Evolutionary conservation across 768 basidiomycete genomes (phyloP), one percentile per base, ranked within the genome.

Genomic region (Mycena galericulata): DNA sequence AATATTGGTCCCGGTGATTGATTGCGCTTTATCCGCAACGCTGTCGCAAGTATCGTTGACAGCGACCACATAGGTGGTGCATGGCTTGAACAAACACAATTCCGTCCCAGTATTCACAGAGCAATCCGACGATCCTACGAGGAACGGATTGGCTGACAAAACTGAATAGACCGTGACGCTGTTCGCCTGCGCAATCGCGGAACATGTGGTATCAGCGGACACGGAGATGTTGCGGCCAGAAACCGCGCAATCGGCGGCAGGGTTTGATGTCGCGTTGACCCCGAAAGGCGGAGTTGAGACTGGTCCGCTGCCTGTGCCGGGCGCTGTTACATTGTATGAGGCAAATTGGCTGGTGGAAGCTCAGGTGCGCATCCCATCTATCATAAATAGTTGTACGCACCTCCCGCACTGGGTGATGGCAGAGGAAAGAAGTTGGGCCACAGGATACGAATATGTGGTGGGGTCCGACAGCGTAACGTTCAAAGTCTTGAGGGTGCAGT

Each of bases 401-500:
- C 58, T 58, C 45, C 75, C 73, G 34, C 74, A 75, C 24, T 56
- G 50, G 40, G 41, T 45, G 43, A 75, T 45, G 22, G 75, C 75
- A 22, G 17, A 51, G n/a, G 62, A 66, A 27, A 73, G 53, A 18
- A 68, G 27, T 43, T 57, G 45, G 47, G 62, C 69, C 18, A 72
- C 34, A 22, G 70, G 56, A 53, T 40, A 55, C 47, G 53, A 76
- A 65, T 68, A 75, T 22, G 51, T 70, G 15, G 55, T 45, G 17
- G 75, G 73, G 47, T 73, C 75, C 7, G 57, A 56, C 14, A 77
- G 63, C 2, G 76, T 75, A 11, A 67, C 61, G 34, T 75, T 75
- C 45, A 77, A 30, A 8, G 72, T 74, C 14, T 64, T 66, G 17
- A 77, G 61, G 15, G 67, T 68, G 60, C 76, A 77, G 45, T 59